Evolutionary conservation across 371 early-diverging fungal species (phyloP), one percentile per base, ranked within the genome.

Genomic region (Rhizomucor miehei): DNA sequence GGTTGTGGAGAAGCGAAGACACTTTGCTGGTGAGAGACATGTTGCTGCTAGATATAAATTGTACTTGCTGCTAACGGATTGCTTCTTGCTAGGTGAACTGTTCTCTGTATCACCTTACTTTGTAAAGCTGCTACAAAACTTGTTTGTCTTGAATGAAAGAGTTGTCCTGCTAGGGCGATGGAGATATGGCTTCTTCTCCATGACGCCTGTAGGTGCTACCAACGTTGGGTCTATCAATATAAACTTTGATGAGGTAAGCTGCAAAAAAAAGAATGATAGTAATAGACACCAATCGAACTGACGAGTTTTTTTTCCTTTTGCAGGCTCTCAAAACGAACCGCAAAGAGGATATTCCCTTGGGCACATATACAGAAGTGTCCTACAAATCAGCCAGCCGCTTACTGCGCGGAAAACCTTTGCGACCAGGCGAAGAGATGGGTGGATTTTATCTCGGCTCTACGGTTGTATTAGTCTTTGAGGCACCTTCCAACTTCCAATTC

Each of bases 141-240:
- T 98, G 59, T 98, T 98, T 75, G 91, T 92, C 4, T 70, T 97
- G 45, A 98, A 98, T 71, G 99, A 98, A 72, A 88, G 99, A 12
- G 95, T 98, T 1, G 92, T 87, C 0, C 60, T 98, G 56, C 56
- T 93, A 29, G 99, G 99, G 38, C 78, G 81, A 58, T 98, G 98
- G 99, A 79, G 79, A 48, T 77, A 95, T 63, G 98, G 97, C 6
- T 92, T 93, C 72, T 96, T 98, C 66, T 85, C 91, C 1, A 93
- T 95, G 94, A 87, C 92, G 12, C 94, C 97, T 1, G 97, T 98
- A 1, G 99, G 96, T 1, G 98, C 99, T 0, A 98, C 99, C 8
- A 97, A 98, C 52, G 99, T 98, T 13, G 98, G 99, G 1, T 89
- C 92, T 14, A 94, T 98, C 62, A 81, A 84, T 43, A 84, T 98